Conservation (phyloP, 2,329 filamentous ascomycete species). For the Aaosphaeria pasadenensis region DNA sequence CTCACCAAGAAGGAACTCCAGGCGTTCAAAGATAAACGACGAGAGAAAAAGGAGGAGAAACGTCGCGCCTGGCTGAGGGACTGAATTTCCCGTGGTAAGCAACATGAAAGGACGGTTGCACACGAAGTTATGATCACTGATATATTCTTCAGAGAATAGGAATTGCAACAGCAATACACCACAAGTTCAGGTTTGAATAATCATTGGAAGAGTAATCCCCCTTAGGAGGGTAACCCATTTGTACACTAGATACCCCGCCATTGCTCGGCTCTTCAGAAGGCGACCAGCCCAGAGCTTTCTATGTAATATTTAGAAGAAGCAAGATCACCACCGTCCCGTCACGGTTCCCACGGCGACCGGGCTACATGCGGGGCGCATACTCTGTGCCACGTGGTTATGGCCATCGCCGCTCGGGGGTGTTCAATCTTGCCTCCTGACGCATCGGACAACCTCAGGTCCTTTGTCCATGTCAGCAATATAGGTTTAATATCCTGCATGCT, state of each 20-base stretch:
- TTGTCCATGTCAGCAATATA: conserved; percentile 20
- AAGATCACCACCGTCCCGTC: no score
- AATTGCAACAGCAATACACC: no score
- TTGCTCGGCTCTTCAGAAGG: no score
- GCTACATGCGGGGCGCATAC: conserved; percentile 2
- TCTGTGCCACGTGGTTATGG: conserved; percentile 15
- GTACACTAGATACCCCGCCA: no score
- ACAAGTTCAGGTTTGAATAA: no score
- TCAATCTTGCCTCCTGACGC: conserved; percentile 3
- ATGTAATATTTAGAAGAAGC: no score
- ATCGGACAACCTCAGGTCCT: conserved; percentile 4
- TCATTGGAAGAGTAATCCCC: no score
- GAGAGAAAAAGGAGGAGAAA: conserved; percentile 91
- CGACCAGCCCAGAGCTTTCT: no score
- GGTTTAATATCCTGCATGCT: conserved; percentile 15
- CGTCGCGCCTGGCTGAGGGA: conserved; percentile 86
- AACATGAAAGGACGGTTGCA: conserved; percentile 9
- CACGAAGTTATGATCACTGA: conserved; percentile 2
- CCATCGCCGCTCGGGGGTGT: conserved; percentile 8
- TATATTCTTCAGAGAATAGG: no score
- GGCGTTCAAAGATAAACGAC: conserved; percentile 85
- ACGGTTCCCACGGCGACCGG: no score
- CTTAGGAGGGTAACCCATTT: no score
- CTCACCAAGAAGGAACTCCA: conserved; percentile 83
- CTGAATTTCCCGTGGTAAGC: conserved; percentile 48